Percentiles rank a stretch among this genome's conserved stretches.
Evolutionary conservation across 805 yeast species (phyloP).

Genomic region (Naumovozyma baii): DNA sequence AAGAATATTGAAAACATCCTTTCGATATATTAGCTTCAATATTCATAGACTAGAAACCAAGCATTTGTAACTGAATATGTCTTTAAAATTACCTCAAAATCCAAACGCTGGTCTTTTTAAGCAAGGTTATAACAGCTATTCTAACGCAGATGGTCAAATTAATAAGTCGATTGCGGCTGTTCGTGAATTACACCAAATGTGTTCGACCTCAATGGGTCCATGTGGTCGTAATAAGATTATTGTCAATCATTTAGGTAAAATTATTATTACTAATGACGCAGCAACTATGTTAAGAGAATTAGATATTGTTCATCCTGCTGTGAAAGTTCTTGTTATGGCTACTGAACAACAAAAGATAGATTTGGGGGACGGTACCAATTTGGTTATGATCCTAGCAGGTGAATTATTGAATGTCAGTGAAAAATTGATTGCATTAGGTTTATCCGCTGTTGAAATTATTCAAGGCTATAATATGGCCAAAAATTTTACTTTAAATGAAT

Average conservation of each 20-base stretch:
- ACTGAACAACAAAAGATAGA: conserved; percentile 94
- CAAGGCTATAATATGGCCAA: conserved; percentile 90
- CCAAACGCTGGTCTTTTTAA: conserved; percentile 92
- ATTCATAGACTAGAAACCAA: too few relatives aligned
- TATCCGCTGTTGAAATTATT: conserved; percentile 83
- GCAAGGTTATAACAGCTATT: conserved; percentile 83
- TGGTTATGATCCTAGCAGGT: conserved; percentile 87
- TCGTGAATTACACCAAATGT: conserved; percentile 84
- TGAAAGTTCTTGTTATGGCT: conserved; percentile 90
- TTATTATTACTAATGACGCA: conserved; percentile 92
- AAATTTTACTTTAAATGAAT: conserved; percentile 56
- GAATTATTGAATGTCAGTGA: conserved; percentile 82
- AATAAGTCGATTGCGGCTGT: conserved; percentile 88
- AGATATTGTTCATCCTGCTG: conserved; percentile 95
- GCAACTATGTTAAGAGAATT: conserved; percentile 91
- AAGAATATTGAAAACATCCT: too few relatives aligned
- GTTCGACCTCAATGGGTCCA: conserved; percentile 93
- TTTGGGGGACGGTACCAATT: conserved; percentile 93
- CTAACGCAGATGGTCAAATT: conserved; percentile 90
- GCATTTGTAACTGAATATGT: conserved; percentile 56
- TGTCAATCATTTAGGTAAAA: conserved; percentile 77
- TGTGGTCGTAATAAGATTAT: conserved; percentile 95
- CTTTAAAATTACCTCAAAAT: conserved; percentile 81
- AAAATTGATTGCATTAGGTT: conserved; percentile 71
- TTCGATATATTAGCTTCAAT: too few relatives aligned